A percentile compares a stretch with the other conserved stretches of the same genome.
phyloP scores from a whole-genome alignment of 805 yeast genomes.

The Spathaspora passalidarum region DNA sequence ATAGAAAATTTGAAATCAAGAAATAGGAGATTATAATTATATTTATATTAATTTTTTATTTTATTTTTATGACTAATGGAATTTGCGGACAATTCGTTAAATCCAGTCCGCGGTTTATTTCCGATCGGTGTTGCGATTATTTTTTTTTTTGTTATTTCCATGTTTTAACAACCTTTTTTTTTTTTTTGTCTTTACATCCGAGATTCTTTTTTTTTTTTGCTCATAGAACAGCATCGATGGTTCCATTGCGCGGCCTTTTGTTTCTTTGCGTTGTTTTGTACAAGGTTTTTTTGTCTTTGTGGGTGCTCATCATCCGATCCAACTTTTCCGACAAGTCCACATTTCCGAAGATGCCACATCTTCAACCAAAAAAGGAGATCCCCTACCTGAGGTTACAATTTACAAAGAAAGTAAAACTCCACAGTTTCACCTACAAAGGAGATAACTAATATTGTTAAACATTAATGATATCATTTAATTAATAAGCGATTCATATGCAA shows the following conservation, averaged over 20 bases:
- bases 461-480: no score
- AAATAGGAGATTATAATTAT: not conserved
- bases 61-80: not conserved
- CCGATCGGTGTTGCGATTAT: slow-evolving; percentile 1
- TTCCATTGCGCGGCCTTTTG: not conserved
- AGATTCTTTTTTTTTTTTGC: not conserved
- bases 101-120: not conserved
- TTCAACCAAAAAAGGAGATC: not conserved
- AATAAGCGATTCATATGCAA: no score
- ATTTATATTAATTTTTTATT: not conserved
- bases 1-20: not conserved
- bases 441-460: no score
- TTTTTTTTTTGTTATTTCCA: no score
- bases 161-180: not conserved
- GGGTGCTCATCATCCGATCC: not conserved
- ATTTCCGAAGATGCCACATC: not conserved
- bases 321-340: not conserved
- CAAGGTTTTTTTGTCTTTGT: not conserved
- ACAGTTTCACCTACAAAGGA: no score
- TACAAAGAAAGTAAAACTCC: not conserved
- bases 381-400: not conserved
- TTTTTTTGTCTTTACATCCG: not conserved
- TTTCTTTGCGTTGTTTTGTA: not conserved
- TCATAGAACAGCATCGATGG: not conserved
- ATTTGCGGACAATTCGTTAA: not conserved